Evolutionary conservation across 1,284 basidiomycete genomes (phyloP), one percentile per base, ranked within the genome.

Genomic region (Moesziomyces antarcticus): DNA sequence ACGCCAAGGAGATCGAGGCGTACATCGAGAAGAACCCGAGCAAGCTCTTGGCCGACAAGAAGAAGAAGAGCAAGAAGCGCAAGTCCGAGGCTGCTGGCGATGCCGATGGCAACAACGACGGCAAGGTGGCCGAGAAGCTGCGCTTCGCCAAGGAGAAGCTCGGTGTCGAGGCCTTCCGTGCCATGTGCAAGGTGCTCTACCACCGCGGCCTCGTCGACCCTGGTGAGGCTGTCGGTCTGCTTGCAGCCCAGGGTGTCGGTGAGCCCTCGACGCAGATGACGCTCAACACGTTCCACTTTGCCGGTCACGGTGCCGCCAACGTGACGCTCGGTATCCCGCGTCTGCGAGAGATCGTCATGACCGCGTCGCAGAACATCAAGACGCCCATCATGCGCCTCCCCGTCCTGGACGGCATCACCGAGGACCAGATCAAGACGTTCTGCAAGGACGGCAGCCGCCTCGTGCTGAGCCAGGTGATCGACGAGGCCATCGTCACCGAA

Each of bases 261-360:
- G 97, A 99, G 85, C 97, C 97, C 5, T 99, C 97, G 24, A 99
- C 97, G 1, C 97, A 99, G 85, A 99, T 99, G 97, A 99, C 97
- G 30, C 87, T 99, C 75, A 99, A 99, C 85, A 99, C 97, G 10
- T 99, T 99, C 90, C 97, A 99, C 87, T 97, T 99, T 84, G 60
- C 81, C 91, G 94, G 96, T 78, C 97, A 99, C 85, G 97, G 97
- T 86, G 96, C 97, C 62, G 96, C 97, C 41, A 99, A 99, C 85
- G 97, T 99, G 70, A 99, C 97, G 2, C 89, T 99, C 50, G 97
- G 97, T 89, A 99, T 99, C 77, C 97, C 97, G 49, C 95, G 97
- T 85, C 87, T 99, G 24, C 91, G 96, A 85, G 97, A 99, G 86
- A 98, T 99, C 80, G 93, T 99, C 82, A 98, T 99, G 95, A 98